Evolutionary conservation across 2,329 filamentous ascomycete genomes (phyloP).

Genomic region (Aspergillus fijiensis): DNA sequence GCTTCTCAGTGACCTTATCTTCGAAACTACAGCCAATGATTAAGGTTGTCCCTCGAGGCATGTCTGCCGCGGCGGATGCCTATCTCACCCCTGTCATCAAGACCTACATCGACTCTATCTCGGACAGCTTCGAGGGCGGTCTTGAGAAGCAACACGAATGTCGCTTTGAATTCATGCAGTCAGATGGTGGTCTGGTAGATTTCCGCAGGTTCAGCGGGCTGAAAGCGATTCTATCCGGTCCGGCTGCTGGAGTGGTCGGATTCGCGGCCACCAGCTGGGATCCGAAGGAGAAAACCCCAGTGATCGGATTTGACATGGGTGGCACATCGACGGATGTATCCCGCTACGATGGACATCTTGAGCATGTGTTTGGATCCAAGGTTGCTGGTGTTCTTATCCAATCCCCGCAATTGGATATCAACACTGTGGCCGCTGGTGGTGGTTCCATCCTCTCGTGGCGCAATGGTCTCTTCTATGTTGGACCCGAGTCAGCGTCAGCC

Average conservation of each 20-base stretch:
- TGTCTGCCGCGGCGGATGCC: constrained; percentile 74
- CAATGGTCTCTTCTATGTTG: constrained; percentile 88
- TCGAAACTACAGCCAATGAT: constrained; percentile 84
- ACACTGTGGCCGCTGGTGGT: constrained; percentile 89
- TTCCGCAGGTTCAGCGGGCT: constrained; percentile 72
- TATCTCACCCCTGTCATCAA: constrained; percentile 78
- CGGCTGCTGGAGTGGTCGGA: constrained; percentile 90
- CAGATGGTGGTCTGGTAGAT: constrained; percentile 68
- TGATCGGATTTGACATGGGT: constrained; percentile 96
- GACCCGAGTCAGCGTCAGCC: constrained; percentile 85
- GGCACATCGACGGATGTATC: constrained; percentile 89
- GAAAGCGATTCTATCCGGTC: constrained; percentile 83
- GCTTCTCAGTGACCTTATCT: constrained; percentile 75
- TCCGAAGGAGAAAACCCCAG: constrained; percentile 72
- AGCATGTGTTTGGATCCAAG: constrained; percentile 92
- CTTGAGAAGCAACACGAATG: constrained; percentile 72
- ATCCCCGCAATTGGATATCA: constrained; percentile 88
- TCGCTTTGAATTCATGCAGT: constrained; percentile 95
- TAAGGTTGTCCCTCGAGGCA: constrained; percentile 75
- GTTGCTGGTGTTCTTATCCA: constrained; percentile 94
- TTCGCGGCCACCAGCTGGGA: constrained; percentile 93
- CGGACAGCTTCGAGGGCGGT: constrained; percentile 70
- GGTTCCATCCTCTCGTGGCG: constrained; percentile 70
- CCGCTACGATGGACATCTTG: constrained; percentile 81
- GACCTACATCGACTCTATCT: constrained; percentile 62